A percentile compares a stretch with the other conserved stretches of the same genome.
Evolutionary conservation across 1,284 basidiomycete species (phyloP).

Genomic region (Agaricales sp.): DNA sequence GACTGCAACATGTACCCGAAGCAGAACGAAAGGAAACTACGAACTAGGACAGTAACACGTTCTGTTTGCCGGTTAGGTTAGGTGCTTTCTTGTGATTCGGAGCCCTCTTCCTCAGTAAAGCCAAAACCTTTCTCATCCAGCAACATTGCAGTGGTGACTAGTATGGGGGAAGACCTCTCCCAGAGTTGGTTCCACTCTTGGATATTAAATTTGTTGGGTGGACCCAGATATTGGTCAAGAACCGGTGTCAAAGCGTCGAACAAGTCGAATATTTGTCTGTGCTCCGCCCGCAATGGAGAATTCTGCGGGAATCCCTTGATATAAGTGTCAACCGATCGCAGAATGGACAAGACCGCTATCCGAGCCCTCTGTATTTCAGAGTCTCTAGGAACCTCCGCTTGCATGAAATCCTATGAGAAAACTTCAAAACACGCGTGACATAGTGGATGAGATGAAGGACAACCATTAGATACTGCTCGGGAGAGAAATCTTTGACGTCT

Average conservation of each 20-base stretch:
- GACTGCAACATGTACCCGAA: too few relatives aligned
- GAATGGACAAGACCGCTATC: conserved; percentile 13
- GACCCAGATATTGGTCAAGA: conserved; percentile 13
- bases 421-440: neutral
- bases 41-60: too few relatives aligned
- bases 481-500: neutral
- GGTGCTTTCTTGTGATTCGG: too few relatives aligned
- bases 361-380: conserved; percentile 20
- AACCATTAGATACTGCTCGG: neutral
- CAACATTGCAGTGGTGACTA: neutral
- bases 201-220: neutral
- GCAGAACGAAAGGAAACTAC: too few relatives aligned
- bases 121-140: neutral
- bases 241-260: conserved; percentile 16
- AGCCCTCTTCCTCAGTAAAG: neutral
- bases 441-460: neutral
- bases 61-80: too few relatives aligned
- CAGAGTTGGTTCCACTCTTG: neutral
- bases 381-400: conserved; percentile 14
- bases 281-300: conserved; percentile 13
- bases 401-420: conserved; percentile 14
- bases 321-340: conserved; percentile 13
- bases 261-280: conserved; percentile 16
- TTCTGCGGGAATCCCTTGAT: conserved; percentile 14
- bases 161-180: neutral